Base-by-base conservation (phyloP, 176 grass and related monocot species). In the Oryza punctata region DNA sequence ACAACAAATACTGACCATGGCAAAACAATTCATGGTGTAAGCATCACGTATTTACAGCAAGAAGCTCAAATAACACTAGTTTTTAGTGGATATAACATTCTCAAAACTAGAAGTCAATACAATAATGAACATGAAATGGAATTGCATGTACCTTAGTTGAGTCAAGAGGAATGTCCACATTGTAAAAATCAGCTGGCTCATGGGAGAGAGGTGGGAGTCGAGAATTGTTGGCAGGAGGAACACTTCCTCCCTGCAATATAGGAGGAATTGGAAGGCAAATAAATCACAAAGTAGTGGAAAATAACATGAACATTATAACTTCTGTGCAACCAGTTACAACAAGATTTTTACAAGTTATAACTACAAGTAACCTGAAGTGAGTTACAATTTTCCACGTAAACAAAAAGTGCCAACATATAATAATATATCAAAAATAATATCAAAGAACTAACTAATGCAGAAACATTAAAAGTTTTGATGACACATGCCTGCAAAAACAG, bases 141-240 rank as follows among this genome's bases (percentile, higher is more conserved):
- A 69, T 30, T 41, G 19, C 27, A 75, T 21, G 10, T 87, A 99
- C 97, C 87, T 99, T 99, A 28, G 85, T 65, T 24, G 90, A 85
- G 41, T 99, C 97, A 23, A 96, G 78, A 81, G 97, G 97, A 85
- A 99, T 96, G 77, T 94, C 91, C 71, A 96, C 83, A 87, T 91
- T 94, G 65, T 99, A 99, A 67, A 99, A 99, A 89, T 90, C 97
- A 63, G 96, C 93, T 27, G 93, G 93, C 81, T 99, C 93, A 7
- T 94, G 91, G 37, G 97, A 89, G 45, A 99, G 85, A 38, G 97
- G 97, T 81, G 91, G 89, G 30, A 99, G 93, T 13, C 81, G 81
- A 69, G 93, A 99, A 92, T 99, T 99, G 69, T 91, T 78, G 66
- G 93, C 93, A 69, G 93, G 82, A 68, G 84, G 88, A 72, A 96